Evolutionary conservation across 1,139 yeast species (phyloP), one percentile per base, ranked within the genome.

Genomic region (Sugiyamaella grinbergsii): DNA sequence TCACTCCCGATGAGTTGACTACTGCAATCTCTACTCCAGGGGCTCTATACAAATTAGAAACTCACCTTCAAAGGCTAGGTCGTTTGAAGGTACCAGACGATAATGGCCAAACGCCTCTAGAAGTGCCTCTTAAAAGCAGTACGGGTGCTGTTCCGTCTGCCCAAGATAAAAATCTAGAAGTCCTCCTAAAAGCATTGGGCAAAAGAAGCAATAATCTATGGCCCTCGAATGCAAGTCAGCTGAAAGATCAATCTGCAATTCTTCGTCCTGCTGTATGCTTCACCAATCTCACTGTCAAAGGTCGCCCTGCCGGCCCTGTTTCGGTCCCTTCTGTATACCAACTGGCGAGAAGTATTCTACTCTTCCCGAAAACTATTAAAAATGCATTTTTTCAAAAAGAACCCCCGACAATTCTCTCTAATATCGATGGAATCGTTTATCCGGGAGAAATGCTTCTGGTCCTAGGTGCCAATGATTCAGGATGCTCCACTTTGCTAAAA

Each of bases 381-480:
- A 54, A 62, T 5, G 60, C 61, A 52, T 62, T 62, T 56, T 66
- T 66, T 50, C 61, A 60, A 20, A 29, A 32, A 31, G 36, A 41
- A 2, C n/a, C 19, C n/a, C 45, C 45, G 8, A 41, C 72, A 47
- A 77, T 80, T 47, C 72, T 80, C 51, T 70, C 71, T 57, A 64
- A 67, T 54, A 53, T 72, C 54, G 62, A 67, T 62, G 71, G 80
- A 56, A 58, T 62, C 55, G 68, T 79, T 7, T 72, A 72, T 56
- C 74, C 80, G n/a, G 84, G 84, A 52, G 84, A 80, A 62, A 76
- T 80, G 79, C 71, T 78, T 42, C 70, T 80, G 55, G 83, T 80
- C 3, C 72, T 81, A 43, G 85, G 85, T 48, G 73, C 82, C 58
- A 84, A 85, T 7, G 85, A 85, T 52, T 79, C 85, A n/a, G 85